Conservation (phyloP, 371 early-diverging fungal genomes). For the Mucor velutinosus region DNA sequence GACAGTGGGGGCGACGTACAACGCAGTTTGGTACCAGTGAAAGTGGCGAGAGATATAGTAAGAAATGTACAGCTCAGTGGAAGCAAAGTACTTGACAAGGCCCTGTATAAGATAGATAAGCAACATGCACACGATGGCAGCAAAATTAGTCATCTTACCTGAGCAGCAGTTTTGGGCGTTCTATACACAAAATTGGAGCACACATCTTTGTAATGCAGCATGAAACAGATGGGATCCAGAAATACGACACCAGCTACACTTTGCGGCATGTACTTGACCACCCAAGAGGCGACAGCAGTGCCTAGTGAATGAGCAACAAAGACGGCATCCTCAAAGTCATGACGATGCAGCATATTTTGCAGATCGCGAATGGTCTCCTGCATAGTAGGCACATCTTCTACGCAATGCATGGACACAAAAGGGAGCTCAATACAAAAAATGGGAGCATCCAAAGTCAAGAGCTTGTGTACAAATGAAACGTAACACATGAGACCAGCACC, state of each 20-base stretch:
- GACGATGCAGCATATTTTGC: slow-evolving; percentile 59
- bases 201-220: slow-evolving; percentile 66
- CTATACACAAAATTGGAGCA: slow-evolving; percentile 72
- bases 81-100: slow-evolving; percentile 67
- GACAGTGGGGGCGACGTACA: slow-evolving; percentile 42
- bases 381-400: slow-evolving; percentile 63
- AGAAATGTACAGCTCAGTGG: slow-evolving; percentile 68
- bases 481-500: slow-evolving; percentile 69
- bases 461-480: slow-evolving; percentile 46
- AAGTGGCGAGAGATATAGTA: slow-evolving; percentile 70
- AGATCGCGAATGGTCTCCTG: slow-evolving; percentile 63
- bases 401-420: slow-evolving; percentile 67
- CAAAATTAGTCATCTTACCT: slow-evolving; percentile 29
- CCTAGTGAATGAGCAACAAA: slow-evolving; percentile 76
- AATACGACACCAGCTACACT: slow-evolving; percentile 57
- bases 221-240: slow-evolving; percentile 72
- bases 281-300: slow-evolving; percentile 59
- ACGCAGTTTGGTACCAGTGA: slow-evolving; percentile 64
- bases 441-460: slow-evolving; percentile 53
- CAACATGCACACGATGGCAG: not conserved
- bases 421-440: slow-evolving; percentile 73
- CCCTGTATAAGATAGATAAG: slow-evolving; percentile 23
- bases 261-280: slow-evolving; percentile 46
- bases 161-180: slow-evolving; percentile 60
- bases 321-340: slow-evolving; percentile 59